These are phyloP conservation scores for Aspergillus sojae DNA, from an alignment of 2,329 filamentous ascomycete species.

Conservation along the genomic window DNA sequence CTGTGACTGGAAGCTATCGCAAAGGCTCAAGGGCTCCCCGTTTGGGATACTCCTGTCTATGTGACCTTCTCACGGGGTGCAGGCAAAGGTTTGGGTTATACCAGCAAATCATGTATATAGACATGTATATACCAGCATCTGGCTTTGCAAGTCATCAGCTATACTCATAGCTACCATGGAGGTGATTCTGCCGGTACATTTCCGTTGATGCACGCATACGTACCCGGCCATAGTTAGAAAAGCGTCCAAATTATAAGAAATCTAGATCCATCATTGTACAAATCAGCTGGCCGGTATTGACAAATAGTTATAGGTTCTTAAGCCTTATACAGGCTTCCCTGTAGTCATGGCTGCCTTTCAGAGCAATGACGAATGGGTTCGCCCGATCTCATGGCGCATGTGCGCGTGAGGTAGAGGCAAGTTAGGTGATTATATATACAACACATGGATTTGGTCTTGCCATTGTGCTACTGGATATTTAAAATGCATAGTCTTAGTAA, in stretches of 20 bases:
- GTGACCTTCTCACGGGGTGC: neutral
- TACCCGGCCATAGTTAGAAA: no score
- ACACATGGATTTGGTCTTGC: no score
- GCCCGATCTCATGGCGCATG: no score
- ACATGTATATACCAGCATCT: neutral
- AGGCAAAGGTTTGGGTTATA: neutral
- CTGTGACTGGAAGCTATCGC: no score
- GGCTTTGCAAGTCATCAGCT: neutral
- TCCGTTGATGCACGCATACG: no score
- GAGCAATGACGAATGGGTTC: neutral
- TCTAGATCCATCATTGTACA: neutral
- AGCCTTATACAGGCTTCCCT: neutral
- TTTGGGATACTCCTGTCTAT: no score
- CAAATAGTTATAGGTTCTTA: neutral
- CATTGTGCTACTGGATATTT: no score
- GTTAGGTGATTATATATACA: no score
- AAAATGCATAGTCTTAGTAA: no score
- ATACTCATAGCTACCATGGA: neutral
- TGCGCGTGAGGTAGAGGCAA: no score
- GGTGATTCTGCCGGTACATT: neutral
- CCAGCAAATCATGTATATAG: neutral
- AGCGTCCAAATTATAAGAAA: no score
- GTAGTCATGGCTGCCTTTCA: neutral
- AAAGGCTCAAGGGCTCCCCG: neutral
- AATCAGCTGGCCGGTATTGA: neutral